Conservation (phyloP, 257 asterid species). For the Phtheirospermum japonicum region DNA sequence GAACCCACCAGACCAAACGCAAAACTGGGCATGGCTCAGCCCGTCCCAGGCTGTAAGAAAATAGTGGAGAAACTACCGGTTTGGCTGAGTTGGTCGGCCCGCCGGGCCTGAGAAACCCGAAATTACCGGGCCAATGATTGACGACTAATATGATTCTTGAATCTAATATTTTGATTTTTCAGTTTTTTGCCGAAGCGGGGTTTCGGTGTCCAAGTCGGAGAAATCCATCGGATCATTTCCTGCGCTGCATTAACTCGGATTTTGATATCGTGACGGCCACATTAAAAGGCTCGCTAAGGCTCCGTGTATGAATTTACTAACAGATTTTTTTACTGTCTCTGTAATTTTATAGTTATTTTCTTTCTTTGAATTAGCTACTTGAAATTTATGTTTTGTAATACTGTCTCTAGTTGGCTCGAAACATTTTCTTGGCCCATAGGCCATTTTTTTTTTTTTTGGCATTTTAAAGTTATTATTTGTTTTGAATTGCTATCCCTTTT, state of each 20-base stretch:
- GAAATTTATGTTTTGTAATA: neutral
- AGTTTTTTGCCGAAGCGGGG: conserved; percentile 96
- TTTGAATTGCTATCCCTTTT: neutral
- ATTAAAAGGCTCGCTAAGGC: conserved; percentile 73
- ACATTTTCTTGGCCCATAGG: no score
- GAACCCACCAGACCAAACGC: no score
- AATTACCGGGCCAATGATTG: no score
- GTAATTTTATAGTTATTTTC: neutral
- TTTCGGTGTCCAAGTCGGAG: conserved; percentile 95
- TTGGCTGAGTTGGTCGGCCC: no score
- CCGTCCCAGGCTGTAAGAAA: no score
- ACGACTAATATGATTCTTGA: neutral
- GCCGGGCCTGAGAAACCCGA: no score
- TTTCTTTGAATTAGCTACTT: neutral
- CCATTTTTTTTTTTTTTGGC: neutral
- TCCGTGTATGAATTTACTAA: conserved; percentile 47
- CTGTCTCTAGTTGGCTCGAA: neutral
- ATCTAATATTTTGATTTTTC: conserved; percentile 12
- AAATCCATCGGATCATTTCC: conserved; percentile 95
- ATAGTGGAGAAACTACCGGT: no score
- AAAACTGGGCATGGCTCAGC: no score
- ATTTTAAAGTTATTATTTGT: neutral
- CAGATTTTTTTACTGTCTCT: neutral
- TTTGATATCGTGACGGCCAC: conserved; percentile 88
- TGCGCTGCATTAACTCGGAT: conserved; percentile 86